These are phyloP conservation scores for Elaeagnus macrophylla DNA, from an alignment of 306 rosid species.

Conservation along the genomic window DNA sequence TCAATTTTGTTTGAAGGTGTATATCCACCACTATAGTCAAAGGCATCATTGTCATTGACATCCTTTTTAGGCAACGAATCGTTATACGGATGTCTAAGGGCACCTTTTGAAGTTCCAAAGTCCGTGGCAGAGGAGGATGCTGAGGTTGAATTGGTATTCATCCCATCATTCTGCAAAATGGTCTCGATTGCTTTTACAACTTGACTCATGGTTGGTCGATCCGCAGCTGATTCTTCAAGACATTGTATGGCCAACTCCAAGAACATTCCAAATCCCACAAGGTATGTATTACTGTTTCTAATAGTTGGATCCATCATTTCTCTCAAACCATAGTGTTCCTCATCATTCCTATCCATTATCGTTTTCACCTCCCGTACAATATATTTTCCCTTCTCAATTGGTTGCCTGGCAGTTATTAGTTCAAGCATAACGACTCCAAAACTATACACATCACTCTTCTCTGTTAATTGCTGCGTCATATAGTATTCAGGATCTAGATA, in stretches of 20 bases:
- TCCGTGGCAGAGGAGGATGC: conserved; percentile 88
- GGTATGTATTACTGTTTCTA: conserved; percentile 31
- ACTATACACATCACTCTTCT: conserved; percentile 87
- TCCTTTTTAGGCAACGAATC: conserved; percentile 52
- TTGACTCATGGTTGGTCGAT: conserved; percentile 88
- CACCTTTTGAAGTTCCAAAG: conserved; percentile 43
- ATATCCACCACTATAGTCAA: conserved; percentile 77
- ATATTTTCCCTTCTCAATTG: conserved; percentile 83
- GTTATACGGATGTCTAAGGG: conserved; percentile 55
- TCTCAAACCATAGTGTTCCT: conserved; percentile 53
- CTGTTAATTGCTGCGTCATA: conserved; percentile 84
- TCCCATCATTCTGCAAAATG: conserved; percentile 73
- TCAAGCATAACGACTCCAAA: conserved; percentile 92
- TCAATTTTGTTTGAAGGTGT: conserved; percentile 51
- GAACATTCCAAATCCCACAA: conserved; percentile 57
- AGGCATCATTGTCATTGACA: conserved; percentile 31
- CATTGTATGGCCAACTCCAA: conserved; percentile 78
- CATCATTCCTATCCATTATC: conserved; percentile 40
- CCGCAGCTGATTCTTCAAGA: conserved; percentile 69
- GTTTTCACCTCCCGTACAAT: conserved; percentile 59
- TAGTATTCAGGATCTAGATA: conserved; percentile 92
- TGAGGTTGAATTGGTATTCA: conserved; percentile 74
- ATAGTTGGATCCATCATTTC: conserved; percentile 59
- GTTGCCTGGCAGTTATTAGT: conserved; percentile 64
- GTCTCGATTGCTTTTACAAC: conserved; percentile 64